Evolutionary conservation across 2,329 filamentous ascomycete species (phyloP), one percentile per base, ranked within the genome.

Genomic region (Paraconiothyrium sp.): DNA sequence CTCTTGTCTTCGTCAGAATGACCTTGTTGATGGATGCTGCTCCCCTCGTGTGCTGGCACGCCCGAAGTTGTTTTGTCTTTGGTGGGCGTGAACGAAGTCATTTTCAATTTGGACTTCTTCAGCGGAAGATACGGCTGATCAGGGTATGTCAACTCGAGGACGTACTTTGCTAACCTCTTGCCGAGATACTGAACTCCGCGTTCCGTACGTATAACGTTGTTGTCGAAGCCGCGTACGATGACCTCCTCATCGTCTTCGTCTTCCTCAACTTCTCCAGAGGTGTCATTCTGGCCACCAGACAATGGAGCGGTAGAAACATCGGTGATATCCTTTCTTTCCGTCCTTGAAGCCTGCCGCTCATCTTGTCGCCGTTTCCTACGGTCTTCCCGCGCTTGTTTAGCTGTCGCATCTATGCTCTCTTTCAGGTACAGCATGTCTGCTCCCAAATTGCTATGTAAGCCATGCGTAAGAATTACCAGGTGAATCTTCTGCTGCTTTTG

Each of bases 341-440:
- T 7, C 4, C 59, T 61, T 20, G 59, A 56, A 20, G 24, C 24
- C 3, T 54, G 59, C 41, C 46, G 65, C 34, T 76, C 67, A 59
- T 80, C 75, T 71, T 72, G 80, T 74, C 73, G 82, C 60, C 91
- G 84, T 54, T 82, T 84, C 75, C 85, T 89, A 41, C 89, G 88
- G 76, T 92, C 90, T 54, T 88, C 81, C 69, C 90, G 89, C 32
- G 92, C 90, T 74, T 94, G 89, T 70, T 84, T 90, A 4, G 90
- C 90, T 2, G 92, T 89, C 32, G 89, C 88, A 80, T 99, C 95
- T 64, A 99, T 98, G 78, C 93, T 97, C 79, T 99, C 95, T 75
- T 99, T 99, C 77, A 99, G 81, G 75, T 92, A 99, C 22, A 99
- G 84, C 95, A 99, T 97, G 76, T 99, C 95, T 24, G 93, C 92